Conservation (phyloP, 1,284 basidiomycete species). For the Vanrija humicola region DNA sequence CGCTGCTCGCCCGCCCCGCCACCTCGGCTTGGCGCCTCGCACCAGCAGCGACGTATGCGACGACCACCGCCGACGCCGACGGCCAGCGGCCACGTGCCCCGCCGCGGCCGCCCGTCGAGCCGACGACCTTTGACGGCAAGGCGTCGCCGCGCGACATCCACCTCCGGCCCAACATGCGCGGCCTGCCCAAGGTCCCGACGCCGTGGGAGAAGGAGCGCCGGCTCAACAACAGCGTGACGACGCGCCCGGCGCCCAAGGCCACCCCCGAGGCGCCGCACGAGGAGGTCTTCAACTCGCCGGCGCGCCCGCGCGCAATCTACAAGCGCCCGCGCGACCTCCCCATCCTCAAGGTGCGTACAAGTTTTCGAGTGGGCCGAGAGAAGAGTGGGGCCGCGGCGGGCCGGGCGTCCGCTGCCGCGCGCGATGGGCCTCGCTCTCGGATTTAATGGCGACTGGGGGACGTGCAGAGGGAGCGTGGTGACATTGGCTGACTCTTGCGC, state of each 20-base stretch:
- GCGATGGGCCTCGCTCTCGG: background rate
- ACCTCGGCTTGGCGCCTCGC: no score
- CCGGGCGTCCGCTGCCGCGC: background rate
- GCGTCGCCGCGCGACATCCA: conserved; percentile 29
- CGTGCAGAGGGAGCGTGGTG: background rate
- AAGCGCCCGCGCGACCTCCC: conserved; percentile 28
- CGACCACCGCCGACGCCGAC: no score
- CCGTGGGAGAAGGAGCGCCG: conserved; percentile 13
- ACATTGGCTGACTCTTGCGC: background rate
- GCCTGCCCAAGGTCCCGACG: conserved; percentile 22
- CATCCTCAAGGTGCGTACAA: conserved; percentile 29
- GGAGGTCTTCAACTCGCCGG: conserved; percentile 14
- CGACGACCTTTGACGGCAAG: conserved; percentile 34
- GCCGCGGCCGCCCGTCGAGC: conserved; percentile 12
- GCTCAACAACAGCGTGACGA: background rate
- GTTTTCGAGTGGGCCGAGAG: background rate
- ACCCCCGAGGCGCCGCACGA: background rate
- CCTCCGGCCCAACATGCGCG: conserved; percentile 29
- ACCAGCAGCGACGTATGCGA: no score
- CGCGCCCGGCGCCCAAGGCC: conserved; percentile 1
- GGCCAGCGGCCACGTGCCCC: conserved; percentile 5
- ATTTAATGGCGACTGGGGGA: background rate
- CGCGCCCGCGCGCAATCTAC: conserved; percentile 14
- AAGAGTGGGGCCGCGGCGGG: conserved; percentile 1
- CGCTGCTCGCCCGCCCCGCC: no score